Conservation (phyloP, 495 filamentous ascomycete species). For the Hyaloscypha bicolor region DNA sequence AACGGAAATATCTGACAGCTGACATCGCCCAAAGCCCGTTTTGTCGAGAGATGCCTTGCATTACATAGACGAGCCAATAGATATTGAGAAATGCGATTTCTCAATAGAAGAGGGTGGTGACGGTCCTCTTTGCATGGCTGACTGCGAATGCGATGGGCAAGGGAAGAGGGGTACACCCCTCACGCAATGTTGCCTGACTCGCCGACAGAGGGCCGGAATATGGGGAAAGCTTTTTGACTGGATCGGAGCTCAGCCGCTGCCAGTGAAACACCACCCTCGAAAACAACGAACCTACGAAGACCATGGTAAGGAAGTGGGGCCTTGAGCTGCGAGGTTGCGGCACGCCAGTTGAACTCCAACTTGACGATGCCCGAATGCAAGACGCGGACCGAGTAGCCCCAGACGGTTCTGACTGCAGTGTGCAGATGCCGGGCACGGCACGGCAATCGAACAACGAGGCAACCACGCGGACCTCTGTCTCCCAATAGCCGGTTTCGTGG, state of each 20-base stretch:
- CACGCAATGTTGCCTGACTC: background rate
- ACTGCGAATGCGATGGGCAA: background rate
- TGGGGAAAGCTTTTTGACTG: background rate
- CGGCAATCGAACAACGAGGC: conserved; percentile 1
- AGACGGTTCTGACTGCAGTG: background rate
- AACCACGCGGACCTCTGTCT: background rate
- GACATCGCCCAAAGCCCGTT: background rate
- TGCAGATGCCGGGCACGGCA: background rate
- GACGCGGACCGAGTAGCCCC: background rate
- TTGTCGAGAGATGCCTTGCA: conserved; percentile 12
- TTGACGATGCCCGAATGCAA: background rate
- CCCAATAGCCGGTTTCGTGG: background rate
- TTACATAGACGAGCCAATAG: background rate
- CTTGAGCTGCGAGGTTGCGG: background rate
- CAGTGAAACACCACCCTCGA: background rate
- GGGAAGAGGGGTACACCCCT: background rate
- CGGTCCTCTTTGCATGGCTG: background rate
- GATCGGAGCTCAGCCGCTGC: background rate
- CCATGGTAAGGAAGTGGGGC: background rate
- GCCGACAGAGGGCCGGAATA: background rate
- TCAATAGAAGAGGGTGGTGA: background rate
- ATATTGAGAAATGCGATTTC: background rate
- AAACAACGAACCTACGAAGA: background rate
- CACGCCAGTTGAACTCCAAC: background rate
- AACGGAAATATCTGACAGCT: background rate